Conservation (phyloP, 768 basidiomycete genomes). For the Aureoboletus auriporus region DNA sequence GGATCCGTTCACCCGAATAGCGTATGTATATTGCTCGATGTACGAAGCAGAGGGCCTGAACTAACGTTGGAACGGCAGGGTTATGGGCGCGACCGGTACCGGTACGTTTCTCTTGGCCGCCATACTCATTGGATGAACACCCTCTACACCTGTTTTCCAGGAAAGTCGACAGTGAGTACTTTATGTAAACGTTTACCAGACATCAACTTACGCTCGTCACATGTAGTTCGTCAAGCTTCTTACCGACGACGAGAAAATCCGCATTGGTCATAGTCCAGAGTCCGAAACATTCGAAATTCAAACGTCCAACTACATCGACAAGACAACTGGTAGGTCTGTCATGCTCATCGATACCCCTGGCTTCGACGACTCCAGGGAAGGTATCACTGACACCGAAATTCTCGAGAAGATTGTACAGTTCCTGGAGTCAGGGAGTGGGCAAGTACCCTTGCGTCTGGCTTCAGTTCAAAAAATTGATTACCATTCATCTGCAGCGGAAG, state of each 20-base stretch:
- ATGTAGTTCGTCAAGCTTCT: slow-evolving; percentile 5
- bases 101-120: not conserved
- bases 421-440: not conserved
- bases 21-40: not conserved
- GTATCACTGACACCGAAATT: slow-evolving; percentile 18
- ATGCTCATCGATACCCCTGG: slow-evolving; percentile 18
- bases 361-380: slow-evolving; percentile 8
- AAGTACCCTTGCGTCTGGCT: not conserved
- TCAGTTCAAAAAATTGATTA: too few species aligned
- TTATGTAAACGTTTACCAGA: not conserved
- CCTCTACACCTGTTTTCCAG: not conserved
- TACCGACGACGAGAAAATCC: not conserved
- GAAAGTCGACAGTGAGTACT: slow-evolving; percentile 6
- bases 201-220: not conserved
- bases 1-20: not conserved
- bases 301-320: not conserved
- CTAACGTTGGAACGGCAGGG: not conserved
- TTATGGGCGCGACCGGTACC: slow-evolving; percentile 2
- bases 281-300: slow-evolving; percentile 5
- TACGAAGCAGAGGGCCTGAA: not conserved
- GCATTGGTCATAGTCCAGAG: slow-evolving; percentile 3
- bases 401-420: slow-evolving; percentile 10
- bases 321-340: not conserved
- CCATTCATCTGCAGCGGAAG: not conserved
- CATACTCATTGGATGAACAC: not conserved